Evolutionary conservation across 2,329 filamentous ascomycete species (phyloP), one percentile per base, ranked within the genome.

Genomic region (Cercospora sojina): DNA sequence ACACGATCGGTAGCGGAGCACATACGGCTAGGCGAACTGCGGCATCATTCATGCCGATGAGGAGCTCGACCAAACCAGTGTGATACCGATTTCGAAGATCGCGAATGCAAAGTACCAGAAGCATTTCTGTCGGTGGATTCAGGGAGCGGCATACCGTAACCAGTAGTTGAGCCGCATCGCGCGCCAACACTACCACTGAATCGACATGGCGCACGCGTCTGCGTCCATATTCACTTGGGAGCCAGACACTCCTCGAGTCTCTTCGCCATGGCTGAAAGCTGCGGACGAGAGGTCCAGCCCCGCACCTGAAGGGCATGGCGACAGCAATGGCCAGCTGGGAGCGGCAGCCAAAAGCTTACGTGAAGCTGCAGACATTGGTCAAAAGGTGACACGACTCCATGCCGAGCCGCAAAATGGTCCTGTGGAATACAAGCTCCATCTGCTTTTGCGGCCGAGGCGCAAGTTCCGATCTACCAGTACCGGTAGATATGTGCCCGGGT

Each of bases 171-270:
- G 10, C 3, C 27, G 27, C 27, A 1, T 2, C 13, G 53, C 27
- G 29, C 16, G 3, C 12, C 27, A 29, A 18, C 27, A 18, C n/a
- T 3, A 20, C 4, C 7, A 1, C 29, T 25, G 12, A 3, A n/a
- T 8, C 16, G 23, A 57, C 13, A 63, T 63, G 60, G 60, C 60
- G 16, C 60, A 63, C 38, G 49, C 60, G 1, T 97, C 94, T 35
- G 94, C 95, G 66, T 97, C 94, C 12, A 92, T 99, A 72, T 99
- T 99, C 78, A 97, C 94, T 0, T 99, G 91, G 77, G 92, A 97
- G 69, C 89, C 92, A 2, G 90, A 97, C 71, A 92, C 93, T 55
- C 91, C 92, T 1, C 85, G 91, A 77, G 92, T 98, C 38, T 90
- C 91, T 13, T 98, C 94, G 18, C 95, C 95, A 16, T 99, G 95